Base-by-base conservation (phyloP, 495 filamentous ascomycete species). In the Clavariopsis aquatica region DNA sequence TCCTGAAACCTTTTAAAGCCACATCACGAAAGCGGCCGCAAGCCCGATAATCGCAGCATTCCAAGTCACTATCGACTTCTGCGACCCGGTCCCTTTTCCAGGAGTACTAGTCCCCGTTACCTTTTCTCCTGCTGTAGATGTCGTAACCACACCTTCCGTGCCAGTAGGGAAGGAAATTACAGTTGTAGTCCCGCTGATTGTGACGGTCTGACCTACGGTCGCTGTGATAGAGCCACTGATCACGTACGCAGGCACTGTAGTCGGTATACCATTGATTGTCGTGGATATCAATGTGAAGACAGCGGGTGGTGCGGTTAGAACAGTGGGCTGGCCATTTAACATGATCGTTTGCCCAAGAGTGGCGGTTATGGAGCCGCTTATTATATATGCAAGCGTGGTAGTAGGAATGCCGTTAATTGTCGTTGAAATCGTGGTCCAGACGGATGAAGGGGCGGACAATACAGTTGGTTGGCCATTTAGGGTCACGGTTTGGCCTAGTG, bases 401-500 rank as follows among this genome's bases (percentile, higher is more conserved):
- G 64, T 60, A 27, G 31, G 7, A 19, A 27, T n/a, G 27, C 64
- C 64, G 27, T 56, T 55, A 20, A 66, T 36, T 17, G 27, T 51
- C 29, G 64, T 66, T 1, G 51, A 31, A 19, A 66, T 22, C 3
- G 49, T 17, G 6, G 64, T 60, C 17, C 47, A 66, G 24, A 56
- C 10, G 2, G 49, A 1, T 38, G 64, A 1, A 1, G 62, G 62
- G 1, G 62, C 23, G 10, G 60, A 41, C 4, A 63, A 27, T 13
- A 63, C 51, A 10, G 60, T 63, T 1, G 52, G 19, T 12, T 49
- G 23, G 9, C 41, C 57, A 15, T 61, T 22, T 29, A 66, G 10
- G n/a, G 49, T 61, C 2, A 66, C 56, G 26, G 56, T 61, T 61
- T 66, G 64, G 43, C 64, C 64, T 19, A 56, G 10, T 13, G 51